Evolutionary conservation across 257 asterid genomes (phyloP), one percentile per base, ranked within the genome.

Genomic region (Nicotiana undulata): DNA sequence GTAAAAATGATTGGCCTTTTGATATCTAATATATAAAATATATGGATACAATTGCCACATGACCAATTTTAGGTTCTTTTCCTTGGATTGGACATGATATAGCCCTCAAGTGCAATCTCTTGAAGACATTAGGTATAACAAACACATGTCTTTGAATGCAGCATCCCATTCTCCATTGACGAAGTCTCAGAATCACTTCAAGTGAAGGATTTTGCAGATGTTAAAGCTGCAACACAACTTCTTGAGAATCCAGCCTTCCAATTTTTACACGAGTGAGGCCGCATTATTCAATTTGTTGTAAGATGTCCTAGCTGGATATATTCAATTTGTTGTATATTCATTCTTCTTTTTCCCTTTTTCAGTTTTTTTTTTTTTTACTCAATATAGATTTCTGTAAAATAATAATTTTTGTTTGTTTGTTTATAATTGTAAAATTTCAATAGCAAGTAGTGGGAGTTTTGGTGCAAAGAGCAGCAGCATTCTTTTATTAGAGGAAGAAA

Each of bases 131-230:
- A 49, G 40, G 9, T 67, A 28, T 74, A 52, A 79, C 65, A 10
- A n/a, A 51, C 26, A 70, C 34, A 22, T 44, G 2, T 74, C 16
- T 74, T 74, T 74, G 12, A 17, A 63, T 89, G 88, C 97, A 96
- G 99, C 91, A 96, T 94, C 77, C 99, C 98, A 0, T 96, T 96
- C 91, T 92, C 99, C 5, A 86, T 91, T 52, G 99, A 92, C 56
- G 98, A 96, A 22, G 92, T 96, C 55, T 91, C 97, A 5, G 85
- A 84, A 60, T 85, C 98, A 9, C 89, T 96, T 18, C 86, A 89
- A 82, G 95, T 85, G 67, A 93, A 91, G 90, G 99, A 94, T 82
- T 96, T 93, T 90, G 83, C 88, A 22, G 98, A 91, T 17, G 98
- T 96, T 81, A 85, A 92, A 85, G 97, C 98, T 29, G 97, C 95